Conservation (phyloP, 306 rosid genomes). For the Clitoria ternatea region DNA sequence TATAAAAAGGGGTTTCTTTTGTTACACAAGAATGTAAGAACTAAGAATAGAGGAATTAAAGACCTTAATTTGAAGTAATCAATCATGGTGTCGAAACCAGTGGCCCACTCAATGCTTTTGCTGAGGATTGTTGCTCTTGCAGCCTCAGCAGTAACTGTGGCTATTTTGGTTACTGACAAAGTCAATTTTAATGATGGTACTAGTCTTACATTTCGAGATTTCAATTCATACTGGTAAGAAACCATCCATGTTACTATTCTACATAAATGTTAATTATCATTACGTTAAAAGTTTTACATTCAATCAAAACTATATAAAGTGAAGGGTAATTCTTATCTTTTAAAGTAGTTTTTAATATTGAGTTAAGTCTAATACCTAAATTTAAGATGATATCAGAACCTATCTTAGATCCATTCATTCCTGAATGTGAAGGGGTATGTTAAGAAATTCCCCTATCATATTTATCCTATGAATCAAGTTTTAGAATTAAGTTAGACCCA, state of each 20-base stretch:
- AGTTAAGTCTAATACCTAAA: no score
- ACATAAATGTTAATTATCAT: no score
- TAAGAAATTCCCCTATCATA: no score
- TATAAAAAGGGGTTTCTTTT: conserved; percentile 5
- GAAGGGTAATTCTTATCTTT: no score
- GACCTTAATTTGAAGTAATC: neutral
- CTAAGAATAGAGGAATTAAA: neutral
- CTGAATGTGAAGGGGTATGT: no score
- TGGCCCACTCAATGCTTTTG: conserved; percentile 33
- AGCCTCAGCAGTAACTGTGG: conserved; percentile 28
- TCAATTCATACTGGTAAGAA: conserved; percentile 35
- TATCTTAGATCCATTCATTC: no score
- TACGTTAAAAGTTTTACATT: no score
- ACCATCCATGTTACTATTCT: neutral
- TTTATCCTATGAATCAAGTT: no score
- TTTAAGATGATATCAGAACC: no score
- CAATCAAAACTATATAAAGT: no score
- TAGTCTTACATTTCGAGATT: conserved; percentile 27
- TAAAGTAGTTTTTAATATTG: no score
- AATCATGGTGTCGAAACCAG: conserved; percentile 33
- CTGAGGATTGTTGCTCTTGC: conserved; percentile 44
- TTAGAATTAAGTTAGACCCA: no score
- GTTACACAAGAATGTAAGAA: neutral
- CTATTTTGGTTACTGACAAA: conserved; percentile 27
- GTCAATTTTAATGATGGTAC: conserved; percentile 15